Conservation (phyloP, 345 rosid genomes). For the Toxicodendron radicans region DNA sequence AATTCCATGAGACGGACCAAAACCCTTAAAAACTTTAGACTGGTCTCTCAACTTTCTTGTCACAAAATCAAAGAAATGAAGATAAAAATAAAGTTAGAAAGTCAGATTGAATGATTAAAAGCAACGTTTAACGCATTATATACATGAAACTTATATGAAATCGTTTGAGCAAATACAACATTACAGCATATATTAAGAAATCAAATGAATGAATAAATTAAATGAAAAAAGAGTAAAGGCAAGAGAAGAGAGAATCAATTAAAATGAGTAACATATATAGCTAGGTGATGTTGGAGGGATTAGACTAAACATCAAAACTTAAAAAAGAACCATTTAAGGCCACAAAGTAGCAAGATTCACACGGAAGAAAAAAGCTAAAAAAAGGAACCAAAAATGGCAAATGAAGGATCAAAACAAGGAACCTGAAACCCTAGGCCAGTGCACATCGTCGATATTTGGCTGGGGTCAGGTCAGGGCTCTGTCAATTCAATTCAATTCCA, state of each 20-base stretch:
- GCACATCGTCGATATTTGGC: not conserved
- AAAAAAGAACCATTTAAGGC: slow-evolving; percentile 20
- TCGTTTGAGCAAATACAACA: not conserved
- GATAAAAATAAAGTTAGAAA: too few species aligned
- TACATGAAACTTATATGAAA: not conserved
- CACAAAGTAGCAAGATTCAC: slow-evolving; percentile 15
- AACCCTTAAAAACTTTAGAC: too few species aligned
- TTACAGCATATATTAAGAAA: not conserved
- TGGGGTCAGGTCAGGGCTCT: slow-evolving; percentile 23
- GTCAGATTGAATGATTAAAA: not conserved
- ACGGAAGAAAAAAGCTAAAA: slow-evolving; percentile 11
- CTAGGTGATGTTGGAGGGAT: not conserved
- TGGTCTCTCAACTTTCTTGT: too few species aligned
- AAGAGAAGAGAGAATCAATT: not conserved
- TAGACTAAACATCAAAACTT: slow-evolving; percentile 10
- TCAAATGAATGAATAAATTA: not conserved
- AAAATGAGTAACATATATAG: not conserved
- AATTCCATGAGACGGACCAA: too few species aligned
- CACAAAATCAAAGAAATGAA: too few species aligned
- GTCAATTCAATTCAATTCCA: slow-evolving; percentile 42
- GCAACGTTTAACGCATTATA: not conserved
- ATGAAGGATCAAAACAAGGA: slow-evolving; percentile 32
- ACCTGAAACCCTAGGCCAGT: slow-evolving; percentile 24
- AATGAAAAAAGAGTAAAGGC: not conserved
- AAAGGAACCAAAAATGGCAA: slow-evolving; percentile 32